Evolutionary conservation across 495 filamentous ascomycete genomes (phyloP).

Genomic region (Penicillium mononematosum): DNA sequence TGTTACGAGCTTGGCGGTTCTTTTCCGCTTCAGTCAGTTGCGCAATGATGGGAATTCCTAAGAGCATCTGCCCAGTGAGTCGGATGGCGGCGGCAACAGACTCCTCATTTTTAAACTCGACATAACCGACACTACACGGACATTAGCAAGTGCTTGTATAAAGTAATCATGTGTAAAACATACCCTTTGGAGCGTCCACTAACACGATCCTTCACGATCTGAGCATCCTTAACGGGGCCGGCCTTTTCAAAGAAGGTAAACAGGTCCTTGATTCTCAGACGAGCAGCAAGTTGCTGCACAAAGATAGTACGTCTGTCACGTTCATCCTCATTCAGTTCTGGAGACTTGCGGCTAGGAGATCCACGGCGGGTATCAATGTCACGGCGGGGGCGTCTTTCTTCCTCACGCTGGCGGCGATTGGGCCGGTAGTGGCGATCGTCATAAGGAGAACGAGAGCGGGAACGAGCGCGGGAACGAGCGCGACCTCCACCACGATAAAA

Average conservation of each 20-base stretch:
- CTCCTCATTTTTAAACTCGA: conserved; percentile 97
- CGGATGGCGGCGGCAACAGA: conserved; percentile 92
- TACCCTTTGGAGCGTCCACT: conserved; percentile 98
- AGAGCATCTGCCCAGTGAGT: conserved; percentile 96
- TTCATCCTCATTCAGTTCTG: conserved; percentile 86
- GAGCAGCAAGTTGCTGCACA: conserved; percentile 93
- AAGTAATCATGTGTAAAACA: conserved; percentile 27
- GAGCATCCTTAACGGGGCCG: conserved; percentile 93
- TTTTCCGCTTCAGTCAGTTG: conserved; percentile 99
- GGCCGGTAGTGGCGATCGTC: conserved; percentile 76
- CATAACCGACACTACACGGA: conserved; percentile 83
- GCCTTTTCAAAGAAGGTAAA: conserved; percentile 96
- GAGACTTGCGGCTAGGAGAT: conserved; percentile 54
- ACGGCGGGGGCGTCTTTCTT: conserved; percentile 42
- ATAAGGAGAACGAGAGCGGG: conserved; percentile 73
- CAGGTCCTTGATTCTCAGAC: conserved; percentile 87
- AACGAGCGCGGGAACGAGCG: conserved; percentile 59
- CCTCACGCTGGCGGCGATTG: conserved; percentile 32
- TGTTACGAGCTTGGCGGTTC: conserved; percentile 91
- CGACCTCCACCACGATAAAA: conserved; percentile 72
- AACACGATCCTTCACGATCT: conserved; percentile 98
- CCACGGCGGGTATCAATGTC: conserved; percentile 56
- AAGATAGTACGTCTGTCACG: conserved; percentile 96
- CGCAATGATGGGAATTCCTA: conserved; percentile 98
- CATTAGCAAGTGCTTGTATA: conserved; percentile 10